phyloP scores from a whole-genome alignment of 495 filamentous ascomycete genomes.

The Aspergillus incahuasiensis region DNA sequence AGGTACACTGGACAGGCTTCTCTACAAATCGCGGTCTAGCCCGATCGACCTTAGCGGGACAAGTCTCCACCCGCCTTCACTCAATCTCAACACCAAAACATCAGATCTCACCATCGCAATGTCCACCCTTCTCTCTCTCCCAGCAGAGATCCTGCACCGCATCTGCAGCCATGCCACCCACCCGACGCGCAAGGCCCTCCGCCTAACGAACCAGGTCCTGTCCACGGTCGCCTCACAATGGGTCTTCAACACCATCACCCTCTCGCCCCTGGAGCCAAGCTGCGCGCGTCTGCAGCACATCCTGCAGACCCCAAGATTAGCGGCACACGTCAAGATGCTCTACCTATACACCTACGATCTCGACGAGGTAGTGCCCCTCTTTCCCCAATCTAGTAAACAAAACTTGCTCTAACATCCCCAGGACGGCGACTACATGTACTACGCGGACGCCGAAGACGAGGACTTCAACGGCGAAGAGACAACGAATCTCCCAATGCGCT shows the following conservation, averaged over 20 bases:
- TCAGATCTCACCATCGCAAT: not conserved
- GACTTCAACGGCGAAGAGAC: not conserved
- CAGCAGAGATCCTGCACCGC: conserved; percentile 9
- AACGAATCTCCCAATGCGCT: not conserved
- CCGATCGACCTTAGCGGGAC: too few relatives aligned
- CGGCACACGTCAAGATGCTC: not conserved
- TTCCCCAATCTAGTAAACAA: not conserved
- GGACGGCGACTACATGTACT: not conserved
- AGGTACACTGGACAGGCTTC: too few relatives aligned
- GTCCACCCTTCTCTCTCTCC: conserved; percentile 5
- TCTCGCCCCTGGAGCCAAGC: not conserved
- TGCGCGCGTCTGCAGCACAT: not conserved
- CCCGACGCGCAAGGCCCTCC: not conserved
- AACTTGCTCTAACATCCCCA: not conserved
- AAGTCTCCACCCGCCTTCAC: too few relatives aligned
- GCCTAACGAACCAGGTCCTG: not conserved
- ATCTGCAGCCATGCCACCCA: not conserved
- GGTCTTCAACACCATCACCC: not conserved
- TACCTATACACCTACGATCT: not conserved
- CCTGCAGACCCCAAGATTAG: not conserved
- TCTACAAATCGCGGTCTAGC: too few relatives aligned
- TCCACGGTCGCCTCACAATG: not conserved
- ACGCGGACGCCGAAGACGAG: not conserved
- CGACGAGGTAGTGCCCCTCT: not conserved
- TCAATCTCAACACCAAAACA: too few relatives aligned